These are phyloP conservation scores for Lactarius vividus DNA, from an alignment of 768 basidiomycete species.

Conservation along the genomic window DNA sequence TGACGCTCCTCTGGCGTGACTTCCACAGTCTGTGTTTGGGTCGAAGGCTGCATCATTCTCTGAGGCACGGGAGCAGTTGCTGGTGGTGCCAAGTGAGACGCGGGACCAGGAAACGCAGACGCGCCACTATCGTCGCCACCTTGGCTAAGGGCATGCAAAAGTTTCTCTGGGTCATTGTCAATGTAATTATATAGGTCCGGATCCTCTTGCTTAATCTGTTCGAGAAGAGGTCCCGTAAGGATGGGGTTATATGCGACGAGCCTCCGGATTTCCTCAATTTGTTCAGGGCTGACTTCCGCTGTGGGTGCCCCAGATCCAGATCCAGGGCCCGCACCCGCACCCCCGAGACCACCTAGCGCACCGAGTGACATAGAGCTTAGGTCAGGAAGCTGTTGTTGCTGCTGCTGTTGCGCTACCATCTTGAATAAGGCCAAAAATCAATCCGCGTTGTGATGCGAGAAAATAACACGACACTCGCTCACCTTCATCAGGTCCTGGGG, in stretches of 20 bases:
- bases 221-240: slow-evolving; percentile 72
- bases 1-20: background rate
- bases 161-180: slow-evolving; percentile 65
- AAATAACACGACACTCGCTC: slow-evolving; percentile 25
- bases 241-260: slow-evolving; percentile 75
- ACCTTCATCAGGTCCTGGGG: slow-evolving; percentile 88
- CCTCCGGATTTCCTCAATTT: slow-evolving; percentile 71
- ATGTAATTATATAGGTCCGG: slow-evolving; percentile 71
- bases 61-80: background rate
- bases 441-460: background rate
- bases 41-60: background rate
- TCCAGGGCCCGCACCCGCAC: background rate
- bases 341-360: slow-evolving; percentile 30
- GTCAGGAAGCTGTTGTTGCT: slow-evolving; percentile 34
- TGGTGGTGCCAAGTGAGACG: background rate
- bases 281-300: slow-evolving; percentile 40
- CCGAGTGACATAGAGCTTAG: slow-evolving; percentile 29
- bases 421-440: slow-evolving; percentile 30
- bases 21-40: background rate
- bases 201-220: slow-evolving; percentile 73
- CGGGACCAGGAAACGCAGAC: background rate
- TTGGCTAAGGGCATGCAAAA: slow-evolving; percentile 39
- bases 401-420: slow-evolving; percentile 71
- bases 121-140: background rate
- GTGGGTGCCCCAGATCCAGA: background rate